Conservation (phyloP, 2,329 filamentous ascomycete genomes). For the Aotearoamyces nothofagi region DNA sequence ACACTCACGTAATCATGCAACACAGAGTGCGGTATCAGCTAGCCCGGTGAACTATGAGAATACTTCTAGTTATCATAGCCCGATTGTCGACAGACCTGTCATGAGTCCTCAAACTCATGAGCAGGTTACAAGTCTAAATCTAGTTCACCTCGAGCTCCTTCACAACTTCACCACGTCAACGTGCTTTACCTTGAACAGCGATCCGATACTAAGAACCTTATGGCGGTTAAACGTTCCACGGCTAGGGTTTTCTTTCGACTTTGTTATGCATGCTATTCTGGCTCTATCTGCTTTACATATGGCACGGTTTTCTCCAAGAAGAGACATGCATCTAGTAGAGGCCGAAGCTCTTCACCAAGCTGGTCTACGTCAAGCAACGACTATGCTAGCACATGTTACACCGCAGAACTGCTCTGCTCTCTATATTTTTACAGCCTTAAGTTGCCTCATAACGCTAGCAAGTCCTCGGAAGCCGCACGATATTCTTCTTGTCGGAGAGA, state of each 20-base stretch:
- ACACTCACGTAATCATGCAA: too few relatives aligned
- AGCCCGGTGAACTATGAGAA: constrained; percentile 1
- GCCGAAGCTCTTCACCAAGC: neutral
- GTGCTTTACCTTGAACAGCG: constrained; percentile 25
- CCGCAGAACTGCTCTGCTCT: constrained; percentile 1
- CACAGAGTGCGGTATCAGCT: neutral
- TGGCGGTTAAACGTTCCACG: constrained; percentile 28
- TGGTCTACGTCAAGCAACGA: neutral
- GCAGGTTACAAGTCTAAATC: constrained; percentile 2
- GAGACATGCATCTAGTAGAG: constrained; percentile 17
- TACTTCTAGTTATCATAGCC: constrained; percentile 14
- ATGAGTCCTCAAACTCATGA: too few relatives aligned
- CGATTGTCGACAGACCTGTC: too few relatives aligned
- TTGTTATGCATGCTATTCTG: constrained; percentile 29
- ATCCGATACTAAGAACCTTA: constrained; percentile 24
- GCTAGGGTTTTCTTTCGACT: constrained; percentile 25
- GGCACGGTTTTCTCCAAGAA: constrained; percentile 20
- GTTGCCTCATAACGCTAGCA: constrained; percentile 20
- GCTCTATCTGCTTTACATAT: constrained; percentile 30
- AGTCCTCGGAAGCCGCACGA: constrained; percentile 17
- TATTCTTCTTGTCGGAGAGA: constrained; percentile 17
- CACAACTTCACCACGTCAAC: constrained; percentile 32
- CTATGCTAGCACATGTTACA: neutral
- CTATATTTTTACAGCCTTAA: constrained; percentile 6
- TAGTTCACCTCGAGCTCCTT: constrained; percentile 28